phyloP scores from a whole-genome alignment of 106 monocot genomes.

The Acorus calamus region DNA sequence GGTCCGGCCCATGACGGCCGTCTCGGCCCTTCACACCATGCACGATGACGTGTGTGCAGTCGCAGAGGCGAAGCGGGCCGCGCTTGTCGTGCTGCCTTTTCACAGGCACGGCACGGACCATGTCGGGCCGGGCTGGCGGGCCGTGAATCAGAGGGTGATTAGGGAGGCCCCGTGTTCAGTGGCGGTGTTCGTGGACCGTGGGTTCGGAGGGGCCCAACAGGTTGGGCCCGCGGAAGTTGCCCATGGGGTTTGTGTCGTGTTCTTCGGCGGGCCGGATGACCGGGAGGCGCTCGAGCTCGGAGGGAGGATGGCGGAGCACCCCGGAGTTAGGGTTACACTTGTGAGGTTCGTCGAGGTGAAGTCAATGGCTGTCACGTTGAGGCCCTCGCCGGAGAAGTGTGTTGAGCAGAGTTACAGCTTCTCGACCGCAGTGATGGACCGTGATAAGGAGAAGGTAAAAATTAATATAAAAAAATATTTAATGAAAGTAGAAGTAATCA shows the following conservation, averaged over 20 bases:
- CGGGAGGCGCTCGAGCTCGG: conserved; percentile 55
- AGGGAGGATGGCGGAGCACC: conserved; percentile 67
- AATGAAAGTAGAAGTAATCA: too few relatives aligned
- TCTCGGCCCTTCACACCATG: conserved; percentile 49
- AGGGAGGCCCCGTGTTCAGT: conserved; percentile 66
- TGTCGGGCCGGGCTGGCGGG: conserved; percentile 39
- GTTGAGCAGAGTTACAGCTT: conserved; percentile 52
- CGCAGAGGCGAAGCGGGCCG: conserved; percentile 20
- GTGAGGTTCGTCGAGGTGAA: conserved; percentile 30
- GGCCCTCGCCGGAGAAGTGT: conserved; percentile 38
- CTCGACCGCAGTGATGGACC: conserved; percentile 52
- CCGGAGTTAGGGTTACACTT: conserved; percentile 33
- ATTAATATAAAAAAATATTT: too few relatives aligned
- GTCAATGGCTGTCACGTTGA: conserved; percentile 10
- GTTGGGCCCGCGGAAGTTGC: conserved; percentile 35
- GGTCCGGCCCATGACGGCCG: conserved; percentile 41
- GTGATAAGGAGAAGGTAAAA: conserved; percentile 43
- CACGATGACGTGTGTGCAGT: conserved; percentile 33
- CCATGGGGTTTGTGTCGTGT: conserved; percentile 51
- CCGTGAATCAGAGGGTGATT: conserved; percentile 46
- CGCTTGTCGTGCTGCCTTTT: conserved; percentile 27
- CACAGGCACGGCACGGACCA: conserved; percentile 53
- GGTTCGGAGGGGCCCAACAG: conserved; percentile 48
- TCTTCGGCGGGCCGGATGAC: conserved; percentile 85
- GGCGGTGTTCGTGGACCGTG: conserved; percentile 51